Conservation (phyloP, 768 basidiomycete species). For the Serendipita indica region DNA sequence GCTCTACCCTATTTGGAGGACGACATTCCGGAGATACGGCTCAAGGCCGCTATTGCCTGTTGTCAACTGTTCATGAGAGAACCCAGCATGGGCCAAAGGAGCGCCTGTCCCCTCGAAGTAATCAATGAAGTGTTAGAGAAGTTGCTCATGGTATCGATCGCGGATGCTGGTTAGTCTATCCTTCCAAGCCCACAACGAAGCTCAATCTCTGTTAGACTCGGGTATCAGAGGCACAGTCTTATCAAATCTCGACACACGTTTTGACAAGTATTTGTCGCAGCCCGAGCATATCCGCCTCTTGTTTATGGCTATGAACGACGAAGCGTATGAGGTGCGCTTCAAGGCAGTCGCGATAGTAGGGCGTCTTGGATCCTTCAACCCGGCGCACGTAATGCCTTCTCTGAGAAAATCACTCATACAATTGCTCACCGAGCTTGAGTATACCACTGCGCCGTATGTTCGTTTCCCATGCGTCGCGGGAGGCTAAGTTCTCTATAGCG, state of each 20-base stretch:
- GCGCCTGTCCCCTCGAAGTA: conserved; percentile 89
- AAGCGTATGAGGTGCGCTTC: conserved; percentile 84
- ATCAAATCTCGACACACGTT: conserved; percentile 73
- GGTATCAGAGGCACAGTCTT: conserved; percentile 77
- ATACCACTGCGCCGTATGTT: conserved; percentile 74
- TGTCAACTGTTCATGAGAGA: conserved; percentile 85
- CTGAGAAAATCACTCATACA: conserved; percentile 91
- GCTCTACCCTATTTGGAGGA: conserved; percentile 90
- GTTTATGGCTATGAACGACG: conserved; percentile 95
- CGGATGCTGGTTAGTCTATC: conserved; percentile 64
- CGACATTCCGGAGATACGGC: conserved; percentile 73
- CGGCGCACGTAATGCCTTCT: conserved; percentile 97
- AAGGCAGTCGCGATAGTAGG: conserved; percentile 87
- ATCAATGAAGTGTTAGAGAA: conserved; percentile 98
- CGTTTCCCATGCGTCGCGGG: conserved; percentile 1
- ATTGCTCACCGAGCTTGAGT: conserved; percentile 90
- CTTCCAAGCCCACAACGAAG: conserved; percentile 11
- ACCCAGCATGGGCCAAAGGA: conserved; percentile 91
- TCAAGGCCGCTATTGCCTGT: conserved; percentile 82
- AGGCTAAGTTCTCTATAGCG: conserved; percentile 23
- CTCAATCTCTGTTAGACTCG: conserved; percentile 37
- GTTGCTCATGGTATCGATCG: conserved; percentile 83
- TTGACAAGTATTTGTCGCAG: conserved; percentile 93
- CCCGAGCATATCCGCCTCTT: conserved; percentile 96
- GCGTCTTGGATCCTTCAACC: conserved; percentile 85